phyloP scores from a whole-genome alignment of 2,329 filamentous ascomycete species.

The Colletotrichum cereale region DNA sequence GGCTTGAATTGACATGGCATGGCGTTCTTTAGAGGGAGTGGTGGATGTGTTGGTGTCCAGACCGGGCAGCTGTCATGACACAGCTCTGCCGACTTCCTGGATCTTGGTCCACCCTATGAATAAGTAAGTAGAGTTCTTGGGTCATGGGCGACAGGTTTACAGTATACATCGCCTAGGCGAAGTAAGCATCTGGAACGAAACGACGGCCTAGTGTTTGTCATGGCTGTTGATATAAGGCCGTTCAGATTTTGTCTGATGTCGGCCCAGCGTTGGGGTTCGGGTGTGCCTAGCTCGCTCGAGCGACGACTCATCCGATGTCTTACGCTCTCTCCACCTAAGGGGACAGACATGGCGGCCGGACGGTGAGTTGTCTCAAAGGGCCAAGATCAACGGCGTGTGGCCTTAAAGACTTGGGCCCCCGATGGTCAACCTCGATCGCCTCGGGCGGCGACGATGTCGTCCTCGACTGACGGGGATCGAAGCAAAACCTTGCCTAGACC shows the following conservation, averaged over 20 bases:
- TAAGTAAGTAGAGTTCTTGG: background rate
- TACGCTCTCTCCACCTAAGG: background rate
- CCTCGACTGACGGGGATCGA: background rate
- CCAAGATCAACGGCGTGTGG: slow-evolving; percentile 6
- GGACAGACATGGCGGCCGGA: background rate
- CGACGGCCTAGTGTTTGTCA: background rate
- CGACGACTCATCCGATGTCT: slow-evolving; percentile 8
- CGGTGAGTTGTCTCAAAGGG: slow-evolving; percentile 25
- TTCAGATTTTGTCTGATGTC: slow-evolving; percentile 2
- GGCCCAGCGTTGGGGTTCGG: slow-evolving; percentile 16
- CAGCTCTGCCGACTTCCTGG: background rate
- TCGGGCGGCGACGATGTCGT: slow-evolving; percentile 2
- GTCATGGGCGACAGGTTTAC: background rate
- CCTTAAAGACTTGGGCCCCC: background rate
- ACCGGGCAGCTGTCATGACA: too few relatives aligned
- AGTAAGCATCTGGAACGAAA: background rate
- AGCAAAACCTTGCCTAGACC: background rate
- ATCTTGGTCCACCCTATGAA: too few relatives aligned
- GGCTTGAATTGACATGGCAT: background rate
- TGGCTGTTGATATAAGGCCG: background rate
- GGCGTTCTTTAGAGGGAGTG: background rate
- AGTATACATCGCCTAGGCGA: background rate
- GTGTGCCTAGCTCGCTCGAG: background rate
- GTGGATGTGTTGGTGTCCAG: background rate
- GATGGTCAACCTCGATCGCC: background rate